These are phyloP conservation scores for Jacaranda copaia DNA, from an alignment of 257 asterid genomes.

Conservation along the genomic window DNA sequence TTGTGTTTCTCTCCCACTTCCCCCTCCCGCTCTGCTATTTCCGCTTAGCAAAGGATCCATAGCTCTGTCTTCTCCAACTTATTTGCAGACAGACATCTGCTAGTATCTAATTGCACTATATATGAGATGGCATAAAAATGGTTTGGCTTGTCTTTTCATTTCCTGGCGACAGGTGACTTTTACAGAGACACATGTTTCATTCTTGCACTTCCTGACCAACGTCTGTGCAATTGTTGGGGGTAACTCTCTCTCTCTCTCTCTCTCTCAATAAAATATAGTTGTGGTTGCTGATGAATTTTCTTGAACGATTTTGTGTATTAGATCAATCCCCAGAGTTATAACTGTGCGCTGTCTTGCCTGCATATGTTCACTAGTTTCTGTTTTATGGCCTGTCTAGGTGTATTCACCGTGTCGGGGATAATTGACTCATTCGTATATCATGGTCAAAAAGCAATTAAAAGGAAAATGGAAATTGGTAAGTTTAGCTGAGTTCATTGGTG, in stretches of 20 bases:
- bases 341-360: too few relatives aligned
- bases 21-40: background rate
- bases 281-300: background rate
- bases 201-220: conserved; percentile 91
- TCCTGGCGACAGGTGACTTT: conserved; percentile 76
- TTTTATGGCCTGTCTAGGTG: conserved; percentile 53
- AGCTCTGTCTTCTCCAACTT: conserved; percentile 7
- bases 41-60: background rate
- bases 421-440: conserved; percentile 88
- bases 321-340: background rate
- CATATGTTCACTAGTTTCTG: too few relatives aligned
- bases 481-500: conserved; percentile 59
- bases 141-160: background rate
- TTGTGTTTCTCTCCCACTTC: background rate
- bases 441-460: conserved; percentile 83
- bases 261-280: background rate
- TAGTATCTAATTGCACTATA: background rate
- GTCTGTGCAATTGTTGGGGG: conserved; percentile 98
- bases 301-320: background rate
- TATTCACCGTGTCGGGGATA: conserved; percentile 94
- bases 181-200: conserved; percentile 74
- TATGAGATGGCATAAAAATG: background rate
- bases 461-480: conserved; percentile 93
- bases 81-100: background rate
- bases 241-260: conserved; percentile 44